Evolutionary conservation across 2,329 filamentous ascomycete species (phyloP).

Genomic region (Triangularia setosa): DNA sequence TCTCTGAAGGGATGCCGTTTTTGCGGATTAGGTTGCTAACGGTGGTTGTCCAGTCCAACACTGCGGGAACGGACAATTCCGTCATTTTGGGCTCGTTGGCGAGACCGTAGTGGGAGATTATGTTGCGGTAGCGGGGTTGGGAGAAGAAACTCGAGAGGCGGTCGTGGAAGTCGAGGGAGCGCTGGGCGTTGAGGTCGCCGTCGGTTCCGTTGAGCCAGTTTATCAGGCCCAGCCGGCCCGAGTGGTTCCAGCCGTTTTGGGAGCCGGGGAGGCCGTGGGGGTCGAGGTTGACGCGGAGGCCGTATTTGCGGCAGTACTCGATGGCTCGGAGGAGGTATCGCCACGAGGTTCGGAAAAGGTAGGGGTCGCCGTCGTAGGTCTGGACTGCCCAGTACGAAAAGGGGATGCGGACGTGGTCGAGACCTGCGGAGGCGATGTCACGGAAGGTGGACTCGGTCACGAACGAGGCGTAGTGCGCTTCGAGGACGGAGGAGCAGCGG

Average conservation of each 20-base stretch:
- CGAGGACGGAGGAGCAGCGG: slow-evolving; percentile 64
- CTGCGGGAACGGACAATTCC: slow-evolving; percentile 58
- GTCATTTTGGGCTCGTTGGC: slow-evolving; percentile 94
- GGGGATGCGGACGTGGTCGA: slow-evolving; percentile 95
- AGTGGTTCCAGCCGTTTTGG: slow-evolving; percentile 98
- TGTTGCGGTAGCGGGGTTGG: slow-evolving; percentile 86
- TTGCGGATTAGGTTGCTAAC: slow-evolving; percentile 69
- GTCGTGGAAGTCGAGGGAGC: slow-evolving; percentile 83
- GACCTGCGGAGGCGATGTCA: slow-evolving; percentile 79
- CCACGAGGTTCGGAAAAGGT: slow-evolving; percentile 83
- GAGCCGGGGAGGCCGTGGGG: slow-evolving; percentile 87
- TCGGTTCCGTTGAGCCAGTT: slow-evolving; percentile 90
- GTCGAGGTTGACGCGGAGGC: slow-evolving; percentile 88
- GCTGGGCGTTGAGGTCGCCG: slow-evolving; percentile 71
- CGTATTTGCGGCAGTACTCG: slow-evolving; percentile 90
- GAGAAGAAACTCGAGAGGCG: slow-evolving; percentile 88
- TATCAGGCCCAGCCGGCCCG: slow-evolving; percentile 74
- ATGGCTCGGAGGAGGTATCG: slow-evolving; percentile 88
- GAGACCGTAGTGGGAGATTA: slow-evolving; percentile 89
- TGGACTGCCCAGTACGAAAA: slow-evolving; percentile 94
- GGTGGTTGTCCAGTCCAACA: slow-evolving; percentile 74
- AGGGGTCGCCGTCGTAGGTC: slow-evolving; percentile 81
- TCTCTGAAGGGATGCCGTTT: slow-evolving; percentile 63
- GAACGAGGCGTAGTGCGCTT: slow-evolving; percentile 87
- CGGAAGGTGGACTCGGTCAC: slow-evolving; percentile 79